Conservation (phyloP, 495 filamentous ascomycete genomes). For the Hyaloscypha bicolor region DNA sequence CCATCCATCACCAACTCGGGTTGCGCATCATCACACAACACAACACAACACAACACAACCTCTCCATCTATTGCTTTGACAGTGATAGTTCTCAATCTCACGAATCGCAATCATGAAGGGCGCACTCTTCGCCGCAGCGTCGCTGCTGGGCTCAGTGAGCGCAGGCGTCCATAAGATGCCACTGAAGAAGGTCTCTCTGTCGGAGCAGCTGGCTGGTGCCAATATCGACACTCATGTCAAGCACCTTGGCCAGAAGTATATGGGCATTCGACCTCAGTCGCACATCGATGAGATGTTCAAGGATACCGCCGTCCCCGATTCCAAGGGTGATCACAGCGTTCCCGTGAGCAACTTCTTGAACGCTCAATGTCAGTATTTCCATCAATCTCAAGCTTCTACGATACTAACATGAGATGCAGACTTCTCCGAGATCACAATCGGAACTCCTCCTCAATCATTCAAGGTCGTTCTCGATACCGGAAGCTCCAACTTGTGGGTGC, state of each 20-base stretch:
- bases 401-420: constrained; percentile 53
- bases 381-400: constrained; percentile 19
- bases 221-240: constrained; percentile 81
- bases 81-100: constrained; percentile 16
- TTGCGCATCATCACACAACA: constrained; percentile 14
- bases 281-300: constrained; percentile 78
- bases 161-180: constrained; percentile 91
- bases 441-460: constrained; percentile 90
- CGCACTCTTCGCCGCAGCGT: constrained; percentile 67
- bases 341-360: constrained; percentile 98
- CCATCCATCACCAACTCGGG: constrained; percentile 16
- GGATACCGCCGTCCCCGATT: constrained; percentile 66
- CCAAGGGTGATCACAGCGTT: constrained; percentile 68
- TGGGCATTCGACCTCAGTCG: constrained; percentile 74
- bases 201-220: constrained; percentile 88
- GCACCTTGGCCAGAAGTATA: constrained; percentile 88
- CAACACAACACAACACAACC: not conserved
- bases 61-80: constrained; percentile 18
- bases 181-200: constrained; percentile 92
- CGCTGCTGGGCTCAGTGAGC: constrained; percentile 80
- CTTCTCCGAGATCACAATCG: constrained; percentile 94
- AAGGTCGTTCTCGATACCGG: constrained; percentile 99
- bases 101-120: constrained; percentile 72
- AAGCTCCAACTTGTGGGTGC: constrained; percentile 99
- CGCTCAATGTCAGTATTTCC: constrained; percentile 80